Base-by-base conservation (phyloP, 1,139 yeast species). In the Suhomyces panamericanus region DNA sequence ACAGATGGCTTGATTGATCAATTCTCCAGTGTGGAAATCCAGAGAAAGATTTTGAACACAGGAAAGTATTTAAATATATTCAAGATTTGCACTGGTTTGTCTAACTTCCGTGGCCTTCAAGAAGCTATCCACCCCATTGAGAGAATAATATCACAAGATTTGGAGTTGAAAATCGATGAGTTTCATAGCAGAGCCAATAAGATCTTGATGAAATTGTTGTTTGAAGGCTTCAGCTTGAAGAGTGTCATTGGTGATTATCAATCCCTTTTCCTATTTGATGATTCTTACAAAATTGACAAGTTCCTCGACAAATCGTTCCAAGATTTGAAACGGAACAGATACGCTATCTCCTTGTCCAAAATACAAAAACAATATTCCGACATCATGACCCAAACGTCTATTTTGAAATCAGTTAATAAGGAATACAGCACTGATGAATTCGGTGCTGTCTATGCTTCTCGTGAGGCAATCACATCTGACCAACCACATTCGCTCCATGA, bases 31-130 rank as follows among this genome's bases (percentile, higher is more conserved):
- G 70, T 70, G n/a, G 80, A 75, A 1, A 62, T 83, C 1, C 87
- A 85, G 54, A 70, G 70, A 41, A 85, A 87, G 59, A 76, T 93
- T 1, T 67, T 93, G 24, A 71, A 83, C 42, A 89, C 97, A 0
- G 99, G 99, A 1, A 90, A 89, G 61, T 85, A 85, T 54, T 67
- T 91, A 46, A 87, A 88, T 54, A 84, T 93, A 5, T 76, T 87
- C 45, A 77, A 82, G 47, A 81, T 74, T 44, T 81, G 88, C 52
- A 67, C 72, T 10, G 81, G 81, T 0, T 49, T 70, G 10, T 67
- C 69, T 34, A 63, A 69, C 44, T 66, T 72, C 38, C 62, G 62
- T 13, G 45, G 44, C 14, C 56, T 70, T 9, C 57, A 63, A 37
- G 75, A 71, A 40, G 35, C 39, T n/a, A 56, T 66, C 16, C 53